phyloP scores from a whole-genome alignment of 1,284 basidiomycete species.

The Trichosporon sp. region DNA sequence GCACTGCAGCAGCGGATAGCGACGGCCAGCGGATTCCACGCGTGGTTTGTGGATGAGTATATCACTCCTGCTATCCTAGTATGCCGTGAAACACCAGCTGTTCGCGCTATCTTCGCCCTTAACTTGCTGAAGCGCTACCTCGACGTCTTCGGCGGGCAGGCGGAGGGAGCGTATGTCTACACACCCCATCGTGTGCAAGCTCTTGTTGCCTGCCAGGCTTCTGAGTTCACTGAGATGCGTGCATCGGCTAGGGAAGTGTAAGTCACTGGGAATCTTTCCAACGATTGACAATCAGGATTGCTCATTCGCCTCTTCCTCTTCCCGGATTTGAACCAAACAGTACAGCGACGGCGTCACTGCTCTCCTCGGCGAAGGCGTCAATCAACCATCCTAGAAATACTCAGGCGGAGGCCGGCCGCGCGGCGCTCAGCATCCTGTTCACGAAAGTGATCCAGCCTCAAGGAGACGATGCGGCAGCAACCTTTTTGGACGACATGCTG shows the following conservation, averaged over 20 bases:
- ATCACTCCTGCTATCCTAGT: slow-evolving; percentile 27
- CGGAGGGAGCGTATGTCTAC: slow-evolving; percentile 19
- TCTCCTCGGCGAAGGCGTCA: slow-evolving; percentile 29
- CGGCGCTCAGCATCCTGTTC: slow-evolving; percentile 40
- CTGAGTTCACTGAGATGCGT: slow-evolving; percentile 45
- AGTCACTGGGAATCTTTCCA: background rate
- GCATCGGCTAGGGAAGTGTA: slow-evolving; percentile 37
- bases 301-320: slow-evolving; percentile 32
- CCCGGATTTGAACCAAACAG: slow-evolving; percentile 35
- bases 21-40: slow-evolving; percentile 15
- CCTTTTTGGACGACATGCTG: slow-evolving; percentile 29
- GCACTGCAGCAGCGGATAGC: background rate
- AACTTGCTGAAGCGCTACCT: slow-evolving; percentile 29
- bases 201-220: slow-evolving; percentile 43
- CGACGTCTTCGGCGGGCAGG: slow-evolving; percentile 28
- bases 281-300: slow-evolving; percentile 27
- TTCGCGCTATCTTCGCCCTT: slow-evolving; percentile 31
- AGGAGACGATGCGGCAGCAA: slow-evolving; percentile 14
- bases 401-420: slow-evolving; percentile 47
- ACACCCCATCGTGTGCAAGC: slow-evolving; percentile 33
- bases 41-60: slow-evolving; percentile 31
- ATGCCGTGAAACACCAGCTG: slow-evolving; percentile 30
- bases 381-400: slow-evolving; percentile 44
- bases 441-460: slow-evolving; percentile 25
- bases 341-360: slow-evolving; percentile 16